Base-by-base conservation (phyloP, 768 basidiomycete species). In the Cyclocybe aegerita region DNA sequence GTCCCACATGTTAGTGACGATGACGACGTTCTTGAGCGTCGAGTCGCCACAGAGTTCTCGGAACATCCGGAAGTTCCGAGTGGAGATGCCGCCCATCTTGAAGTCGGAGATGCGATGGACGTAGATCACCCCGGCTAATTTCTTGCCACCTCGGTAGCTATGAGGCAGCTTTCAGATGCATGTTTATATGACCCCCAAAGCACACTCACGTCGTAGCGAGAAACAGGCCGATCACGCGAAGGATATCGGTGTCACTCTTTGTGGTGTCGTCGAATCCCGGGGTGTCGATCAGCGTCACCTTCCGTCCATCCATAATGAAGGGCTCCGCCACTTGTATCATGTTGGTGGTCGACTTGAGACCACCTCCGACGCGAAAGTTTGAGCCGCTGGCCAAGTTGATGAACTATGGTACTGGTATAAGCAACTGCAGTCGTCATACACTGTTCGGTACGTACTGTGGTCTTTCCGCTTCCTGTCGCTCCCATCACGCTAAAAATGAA, bases 1-100 rank as follows among this genome's bases (percentile, higher is more conserved):
- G 11, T 59, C 62, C 74, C 72, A 74, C 66, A 70, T 71, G 1
- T 68, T 74, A 1, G 72, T 75, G n/a, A 67, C 58, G 10, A 75
- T 52, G 14, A 65, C 54, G 4, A 69, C 59, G 14, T 69, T 70
- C 33, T 12, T 55, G 23, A 68, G 45, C 6, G 64, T 57, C 3
- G 53, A 15, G 8, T 58, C 31, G 4, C 73, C 74, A 36, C 74
- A 75, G 12, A 75, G 49, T 17, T 61, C 56, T 17, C 59, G 53
- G 49, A 74, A 71, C 54, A 71, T 49, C 12, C 56, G 51, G 42
- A 73, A 63, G 49, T 69, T 58, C 35, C 29, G 61, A 37, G 35
- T 43, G 31, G 46, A 46, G 10, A 63, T 63, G 15, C 70, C 69
- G 7, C 52, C 48, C 57, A 74, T 55, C 4, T 66, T 63, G 14